Evolutionary conservation across 1,139 yeast genomes (phyloP).

Genomic region (Suhomyces taliae): DNA sequence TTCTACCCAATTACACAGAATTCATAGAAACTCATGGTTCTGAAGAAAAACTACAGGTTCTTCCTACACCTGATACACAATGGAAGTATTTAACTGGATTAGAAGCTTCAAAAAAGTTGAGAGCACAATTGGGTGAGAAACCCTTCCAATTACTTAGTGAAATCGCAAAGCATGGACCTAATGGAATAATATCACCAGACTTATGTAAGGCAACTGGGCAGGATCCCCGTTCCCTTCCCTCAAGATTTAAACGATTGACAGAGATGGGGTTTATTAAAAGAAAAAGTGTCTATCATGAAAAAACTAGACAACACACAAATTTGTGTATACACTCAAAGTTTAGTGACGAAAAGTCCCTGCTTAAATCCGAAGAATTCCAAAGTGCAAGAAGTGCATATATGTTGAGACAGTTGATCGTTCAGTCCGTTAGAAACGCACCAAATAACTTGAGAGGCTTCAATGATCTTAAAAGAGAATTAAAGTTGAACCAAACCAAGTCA

Average conservation of each 20-base stretch:
- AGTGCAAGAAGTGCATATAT: slow-evolving; percentile 33
- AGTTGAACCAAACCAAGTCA: slow-evolving; percentile 47
- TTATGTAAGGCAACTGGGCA: slow-evolving; percentile 59
- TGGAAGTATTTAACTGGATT: slow-evolving; percentile 43
- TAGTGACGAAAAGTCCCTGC: slow-evolving; percentile 19
- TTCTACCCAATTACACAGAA: slow-evolving; percentile 21
- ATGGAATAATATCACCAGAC: slow-evolving; percentile 60
- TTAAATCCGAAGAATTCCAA: slow-evolving; percentile 16
- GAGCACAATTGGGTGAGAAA: slow-evolving; percentile 38
- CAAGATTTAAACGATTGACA: slow-evolving; percentile 56
- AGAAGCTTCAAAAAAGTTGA: slow-evolving; percentile 32
- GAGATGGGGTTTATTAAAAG: slow-evolving; percentile 49
- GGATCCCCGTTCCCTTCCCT: slow-evolving; percentile 70
- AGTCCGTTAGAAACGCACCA: slow-evolving; percentile 61
- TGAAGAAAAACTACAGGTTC: slow-evolving; percentile 21
- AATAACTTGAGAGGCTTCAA: slow-evolving; percentile 64
- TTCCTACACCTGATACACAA: slow-evolving; percentile 42
- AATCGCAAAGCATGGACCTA: slow-evolving; percentile 53
- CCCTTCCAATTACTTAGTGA: slow-evolving; percentile 45
- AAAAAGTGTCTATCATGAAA: slow-evolving; percentile 38
- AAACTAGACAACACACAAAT: slow-evolving; percentile 47
- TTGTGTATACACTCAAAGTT: slow-evolving; percentile 49
- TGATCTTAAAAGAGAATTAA: slow-evolving; percentile 65
- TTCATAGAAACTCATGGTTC: slow-evolving; percentile 20
- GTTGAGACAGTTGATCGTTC: slow-evolving; percentile 44